phyloP scores from a whole-genome alignment of 805 yeast species.

The Clavispora fructus region DNA sequence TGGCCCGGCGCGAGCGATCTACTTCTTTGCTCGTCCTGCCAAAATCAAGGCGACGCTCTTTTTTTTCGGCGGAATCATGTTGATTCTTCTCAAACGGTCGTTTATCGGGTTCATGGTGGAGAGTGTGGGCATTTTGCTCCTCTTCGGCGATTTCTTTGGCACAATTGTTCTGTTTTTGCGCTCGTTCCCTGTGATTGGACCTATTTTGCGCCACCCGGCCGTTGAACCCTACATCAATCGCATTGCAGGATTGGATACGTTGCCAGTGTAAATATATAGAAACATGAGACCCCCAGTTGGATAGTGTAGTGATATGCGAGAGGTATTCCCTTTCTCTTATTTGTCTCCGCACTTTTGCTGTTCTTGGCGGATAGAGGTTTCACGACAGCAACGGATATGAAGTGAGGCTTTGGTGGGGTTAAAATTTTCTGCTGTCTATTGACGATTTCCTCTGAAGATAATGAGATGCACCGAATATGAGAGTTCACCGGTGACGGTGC shows the following conservation, averaged over 20 bases:
- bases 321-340: no score
- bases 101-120: conserved; percentile 83
- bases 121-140: conserved; percentile 79
- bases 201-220: conserved; percentile 70
- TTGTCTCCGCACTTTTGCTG: no score
- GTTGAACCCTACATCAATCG: conserved; percentile 65
- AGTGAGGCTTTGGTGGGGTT: no score
- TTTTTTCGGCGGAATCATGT: conserved; percentile 65
- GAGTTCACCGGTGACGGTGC: no score
- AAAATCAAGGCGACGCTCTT: conserved; percentile 85
- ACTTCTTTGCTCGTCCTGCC: conserved; percentile 80
- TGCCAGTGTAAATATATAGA: conserved; percentile 23
- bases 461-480: no score
- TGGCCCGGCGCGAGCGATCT: conserved; percentile 77
- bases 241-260: conserved; percentile 38
- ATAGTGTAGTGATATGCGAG: no score
- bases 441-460: no score
- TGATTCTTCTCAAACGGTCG: conserved; percentile 72
- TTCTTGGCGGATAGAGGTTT: no score
- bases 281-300: not conserved
- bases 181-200: conserved; percentile 84
- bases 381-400: no score
- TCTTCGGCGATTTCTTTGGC: conserved; percentile 89
- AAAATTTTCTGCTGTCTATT: no score
- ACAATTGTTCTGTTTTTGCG: conserved; percentile 82